Evolutionary conservation across 2,329 filamentous ascomycete genomes (phyloP).

Genomic region (Colletotrichum orchidophilum): DNA sequence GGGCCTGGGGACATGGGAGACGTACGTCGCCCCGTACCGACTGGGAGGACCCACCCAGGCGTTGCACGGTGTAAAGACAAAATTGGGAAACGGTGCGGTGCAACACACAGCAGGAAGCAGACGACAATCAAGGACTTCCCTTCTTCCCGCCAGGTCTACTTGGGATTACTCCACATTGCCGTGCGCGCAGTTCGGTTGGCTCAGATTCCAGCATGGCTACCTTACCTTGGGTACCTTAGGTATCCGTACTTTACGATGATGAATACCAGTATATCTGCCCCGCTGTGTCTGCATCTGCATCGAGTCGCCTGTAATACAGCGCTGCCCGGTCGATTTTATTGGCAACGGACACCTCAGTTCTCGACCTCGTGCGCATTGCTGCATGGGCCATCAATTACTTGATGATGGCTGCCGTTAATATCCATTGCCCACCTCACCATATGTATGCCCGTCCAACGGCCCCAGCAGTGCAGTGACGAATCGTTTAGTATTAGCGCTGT

Average conservation of each 20-base stretch:
- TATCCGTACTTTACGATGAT: too few species aligned
- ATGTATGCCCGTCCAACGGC: background rate
- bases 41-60: background rate
- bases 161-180: background rate
- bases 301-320: background rate
- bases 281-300: background rate
- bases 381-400: background rate
- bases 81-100: background rate
- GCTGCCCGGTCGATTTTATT: conserved; percentile 9
- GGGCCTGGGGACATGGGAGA: background rate
- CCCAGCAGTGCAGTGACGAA: background rate
- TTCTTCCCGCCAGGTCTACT: background rate
- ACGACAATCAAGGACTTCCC: background rate
- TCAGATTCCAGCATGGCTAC: too few species aligned
- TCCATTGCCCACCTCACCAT: background rate
- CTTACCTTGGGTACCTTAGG: too few species aligned
- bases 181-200: background rate
- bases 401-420: background rate
- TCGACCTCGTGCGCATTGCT: background rate
- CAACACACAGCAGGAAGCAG: background rate
- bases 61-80: background rate
- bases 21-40: background rate
- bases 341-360: conserved; percentile 10
- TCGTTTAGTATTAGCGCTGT: background rate
- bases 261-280: too few species aligned